Evolutionary conservation across 805 yeast genomes (phyloP), one percentile per base, ranked within the genome.

Genomic region (Wickerhamiella australiensis): DNA sequence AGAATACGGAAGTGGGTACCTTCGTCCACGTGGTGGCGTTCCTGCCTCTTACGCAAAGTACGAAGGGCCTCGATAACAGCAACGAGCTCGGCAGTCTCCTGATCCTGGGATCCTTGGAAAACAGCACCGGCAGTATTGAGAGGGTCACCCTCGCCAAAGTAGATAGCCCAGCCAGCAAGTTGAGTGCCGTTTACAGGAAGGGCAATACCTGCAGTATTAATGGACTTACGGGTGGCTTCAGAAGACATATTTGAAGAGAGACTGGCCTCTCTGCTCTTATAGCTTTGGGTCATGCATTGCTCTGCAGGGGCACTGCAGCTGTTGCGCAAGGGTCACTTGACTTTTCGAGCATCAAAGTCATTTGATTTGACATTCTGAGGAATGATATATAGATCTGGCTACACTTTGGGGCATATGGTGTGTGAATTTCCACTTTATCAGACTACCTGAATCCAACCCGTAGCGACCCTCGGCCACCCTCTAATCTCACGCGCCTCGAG

Each of bases 121-220:
- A 45, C 35, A 17, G 29, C 40, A 15, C 47, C 47, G 11, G 40
- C 47, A 25, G 33, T 23, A 23, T 45, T 45, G 20, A 45, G 41
- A 22, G 40, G 47, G 18, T 45, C 47, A 23, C 47, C 47, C 20
- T 45, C 35, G 6, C 47, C 47, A 45, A 45, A 45, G 47, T 45
- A 45, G 40, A 18, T 26, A 3, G 47, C 21, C 47, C 47, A 45
- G 11, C 35, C 47, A 17, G 47, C 47, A n/a, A 15, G 20, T 5
- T 45, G 41, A 13, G 35, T 27, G 17, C 47, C 47, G 17, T 45
- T 35, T 12, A 45, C 20, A 13, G 47, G 47, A 23, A 33, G 18
- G 23, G 22, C 47, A 9, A 23, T n/a, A 15, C 47, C 47, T 9
- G 47, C 47, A n/a, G 47, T 26, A 21, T 33, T 21, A 18, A 45